These are phyloP conservation scores for Tetrahymena elliotti DNA, from an alignment of 73 alveolate species.

Conservation along the genomic window DNA sequence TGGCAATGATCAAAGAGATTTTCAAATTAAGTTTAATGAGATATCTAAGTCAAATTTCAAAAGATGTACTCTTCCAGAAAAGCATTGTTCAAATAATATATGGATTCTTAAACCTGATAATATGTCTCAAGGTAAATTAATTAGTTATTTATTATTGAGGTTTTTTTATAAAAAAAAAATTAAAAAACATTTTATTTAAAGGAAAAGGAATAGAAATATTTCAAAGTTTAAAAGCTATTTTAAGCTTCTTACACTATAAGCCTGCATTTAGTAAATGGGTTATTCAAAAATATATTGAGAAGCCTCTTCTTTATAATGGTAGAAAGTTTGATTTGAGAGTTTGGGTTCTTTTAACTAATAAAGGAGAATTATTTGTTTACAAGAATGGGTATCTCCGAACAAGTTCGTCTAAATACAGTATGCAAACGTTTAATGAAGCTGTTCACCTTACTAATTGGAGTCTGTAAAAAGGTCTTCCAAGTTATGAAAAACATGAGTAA, in stretches of 20 bases:
- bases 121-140: not conserved
- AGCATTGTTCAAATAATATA: conserved; percentile 72
- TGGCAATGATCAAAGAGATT: conserved; percentile 21
- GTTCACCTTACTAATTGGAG: conserved; percentile 87
- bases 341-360: conserved; percentile 74
- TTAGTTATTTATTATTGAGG: too few relatives aligned
- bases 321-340: conserved; percentile 89
- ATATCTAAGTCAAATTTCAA: conserved; percentile 34
- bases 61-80: conserved; percentile 52
- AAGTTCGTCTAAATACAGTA: conserved; percentile 57
- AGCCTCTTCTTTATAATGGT: conserved; percentile 74
- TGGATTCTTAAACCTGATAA: conserved; percentile 91
- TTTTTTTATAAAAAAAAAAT: too few relatives aligned
- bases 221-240: conserved; percentile 65
- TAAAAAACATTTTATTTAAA: too few relatives aligned
- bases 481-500: conserved; percentile 74
- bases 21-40: conserved; percentile 43
- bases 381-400: conserved; percentile 80
- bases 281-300: conserved; percentile 83
- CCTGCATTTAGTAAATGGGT: conserved; percentile 54
- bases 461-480: conserved; percentile 60
- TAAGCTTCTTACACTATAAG: conserved; percentile 39
- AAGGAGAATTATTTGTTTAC: conserved; percentile 55
- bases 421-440: conserved; percentile 53
- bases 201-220: conserved; percentile 91